These are phyloP conservation scores for Exophiala aquamarina DNA, from an alignment of 2,329 filamentous ascomycete species.

Conservation along the genomic window DNA sequence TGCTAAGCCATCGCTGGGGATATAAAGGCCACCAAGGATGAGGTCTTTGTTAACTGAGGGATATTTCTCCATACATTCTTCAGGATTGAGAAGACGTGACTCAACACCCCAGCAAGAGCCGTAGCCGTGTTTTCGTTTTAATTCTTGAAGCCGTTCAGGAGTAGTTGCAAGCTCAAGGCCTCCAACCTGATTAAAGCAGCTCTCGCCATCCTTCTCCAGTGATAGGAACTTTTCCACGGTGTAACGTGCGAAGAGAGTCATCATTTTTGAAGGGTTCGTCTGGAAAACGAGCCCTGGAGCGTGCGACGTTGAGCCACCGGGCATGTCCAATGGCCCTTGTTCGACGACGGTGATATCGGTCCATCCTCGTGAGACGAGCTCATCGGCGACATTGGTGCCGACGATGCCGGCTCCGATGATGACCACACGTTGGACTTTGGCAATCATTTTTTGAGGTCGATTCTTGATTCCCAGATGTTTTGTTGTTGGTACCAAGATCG, in stretches of 20 bases:
- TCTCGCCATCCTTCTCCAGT: constrained; percentile 49
- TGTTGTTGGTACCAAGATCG: no score
- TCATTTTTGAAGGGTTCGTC: constrained; percentile 46
- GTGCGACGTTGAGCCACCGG: constrained; percentile 65
- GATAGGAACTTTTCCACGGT: constrained; percentile 61
- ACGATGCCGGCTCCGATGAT: constrained; percentile 66
- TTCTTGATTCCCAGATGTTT: neutral
- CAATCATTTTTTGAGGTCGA: constrained; percentile 30
- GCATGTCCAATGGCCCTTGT: constrained; percentile 62
- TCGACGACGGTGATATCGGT: constrained; percentile 64
- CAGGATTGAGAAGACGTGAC: constrained; percentile 49
- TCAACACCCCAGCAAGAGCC: constrained; percentile 63
- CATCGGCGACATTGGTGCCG: constrained; percentile 63
- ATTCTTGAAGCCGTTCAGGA: constrained; percentile 56
- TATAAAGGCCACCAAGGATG: constrained; percentile 60
- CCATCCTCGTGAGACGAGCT: constrained; percentile 64
- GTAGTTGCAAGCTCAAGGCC: constrained; percentile 64
- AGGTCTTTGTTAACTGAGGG: constrained; percentile 55
- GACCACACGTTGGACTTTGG: constrained; percentile 48
- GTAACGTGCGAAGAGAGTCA: constrained; percentile 61
- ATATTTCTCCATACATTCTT: constrained; percentile 56
- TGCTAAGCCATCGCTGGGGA: constrained; percentile 62
- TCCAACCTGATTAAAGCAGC: constrained; percentile 62
- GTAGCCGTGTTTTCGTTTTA: constrained; percentile 63
- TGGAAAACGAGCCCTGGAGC: constrained; percentile 66